phyloP scores from a whole-genome alignment of 441 rosid species.

The Theobroma grandiflorum region DNA sequence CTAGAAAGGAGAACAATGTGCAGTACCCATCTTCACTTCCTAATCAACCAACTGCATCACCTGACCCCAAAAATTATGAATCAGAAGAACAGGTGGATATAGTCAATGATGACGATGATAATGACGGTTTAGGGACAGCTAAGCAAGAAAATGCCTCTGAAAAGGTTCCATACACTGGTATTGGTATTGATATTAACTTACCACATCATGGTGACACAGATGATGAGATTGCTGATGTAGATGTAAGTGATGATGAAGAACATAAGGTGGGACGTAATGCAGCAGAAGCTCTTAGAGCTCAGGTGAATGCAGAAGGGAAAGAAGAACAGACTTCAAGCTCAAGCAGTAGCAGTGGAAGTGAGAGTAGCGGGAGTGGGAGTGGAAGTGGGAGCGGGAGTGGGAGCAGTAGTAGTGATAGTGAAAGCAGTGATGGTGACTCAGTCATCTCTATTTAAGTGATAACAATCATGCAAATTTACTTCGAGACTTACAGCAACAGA shows the following conservation, averaged over 20 bases:
- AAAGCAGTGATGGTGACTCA: conserved; percentile 46
- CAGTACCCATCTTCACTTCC: conserved; percentile 25
- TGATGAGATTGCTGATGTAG: conserved; percentile 68
- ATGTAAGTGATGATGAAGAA: conserved; percentile 51
- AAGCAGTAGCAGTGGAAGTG: conserved; percentile 53
- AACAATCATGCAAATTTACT: not conserved
- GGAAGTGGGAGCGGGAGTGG: conserved; percentile 43
- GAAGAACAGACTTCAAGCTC: conserved; percentile 48
- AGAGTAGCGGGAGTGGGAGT: conserved; percentile 47
- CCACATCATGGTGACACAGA: conserved; percentile 55
- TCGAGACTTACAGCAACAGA: not conserved
- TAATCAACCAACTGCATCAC: conserved; percentile 32
- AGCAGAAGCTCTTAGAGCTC: conserved; percentile 71
- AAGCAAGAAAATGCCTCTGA: conserved; percentile 32
- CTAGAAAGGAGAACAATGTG: conserved; percentile 37
- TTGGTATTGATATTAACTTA: conserved; percentile 62
- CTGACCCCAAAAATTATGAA: conserved; percentile 42
- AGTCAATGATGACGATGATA: conserved; percentile 40
- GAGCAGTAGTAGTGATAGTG: conserved; percentile 48
- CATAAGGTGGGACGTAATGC: conserved; percentile 52
- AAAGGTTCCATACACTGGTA: conserved; percentile 42
- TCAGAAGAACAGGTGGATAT: conserved; percentile 58
- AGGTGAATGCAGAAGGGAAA: conserved; percentile 52
- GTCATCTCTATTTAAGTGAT: conserved; percentile 35
- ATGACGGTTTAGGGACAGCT: conserved; percentile 25